phyloP scores from a whole-genome alignment of 1,139 yeast genomes.

The Yamadazyma buinensis region DNA sequence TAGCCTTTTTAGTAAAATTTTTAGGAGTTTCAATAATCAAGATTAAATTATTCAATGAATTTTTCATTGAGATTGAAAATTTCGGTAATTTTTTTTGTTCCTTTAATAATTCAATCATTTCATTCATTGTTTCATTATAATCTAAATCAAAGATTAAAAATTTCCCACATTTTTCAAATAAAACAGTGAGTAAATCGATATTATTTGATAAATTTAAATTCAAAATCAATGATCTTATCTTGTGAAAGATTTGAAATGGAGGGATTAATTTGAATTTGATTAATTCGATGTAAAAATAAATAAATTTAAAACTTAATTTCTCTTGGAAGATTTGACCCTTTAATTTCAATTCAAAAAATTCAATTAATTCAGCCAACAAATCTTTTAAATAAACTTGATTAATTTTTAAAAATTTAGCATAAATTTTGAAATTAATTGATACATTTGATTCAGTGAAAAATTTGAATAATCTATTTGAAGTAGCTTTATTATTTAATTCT shows the following conservation, averaged over 20 bases:
- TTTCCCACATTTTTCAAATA: slow-evolving; percentile 75
- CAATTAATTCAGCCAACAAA: slow-evolving; percentile 53
- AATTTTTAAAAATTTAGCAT: slow-evolving; percentile 67
- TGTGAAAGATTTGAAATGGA: slow-evolving; percentile 65
- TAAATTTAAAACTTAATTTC: slow-evolving; percentile 50
- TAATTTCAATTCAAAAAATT: slow-evolving; percentile 56
- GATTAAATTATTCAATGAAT: slow-evolving; percentile 59
- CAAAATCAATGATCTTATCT: slow-evolving; percentile 53
- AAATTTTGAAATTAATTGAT: slow-evolving; percentile 42
- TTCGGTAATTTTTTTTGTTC: slow-evolving; percentile 47
- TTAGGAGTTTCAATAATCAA: slow-evolving; percentile 59
- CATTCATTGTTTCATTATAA: slow-evolving; percentile 55
- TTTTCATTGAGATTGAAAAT: slow-evolving; percentile 52
- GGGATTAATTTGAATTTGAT: slow-evolving; percentile 79
- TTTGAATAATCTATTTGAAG: slow-evolving; percentile 56
- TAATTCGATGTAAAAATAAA: slow-evolving; percentile 68
- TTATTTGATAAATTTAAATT: slow-evolving; percentile 49
- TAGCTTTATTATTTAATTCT: slow-evolving; percentile 67
- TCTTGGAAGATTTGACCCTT: slow-evolving; percentile 56
- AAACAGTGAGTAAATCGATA: slow-evolving; percentile 59
- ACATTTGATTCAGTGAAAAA: slow-evolving; percentile 52
- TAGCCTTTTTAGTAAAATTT: slow-evolving; percentile 20
- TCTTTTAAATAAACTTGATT: slow-evolving; percentile 48
- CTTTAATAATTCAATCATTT: slow-evolving; percentile 57
- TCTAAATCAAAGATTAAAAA: slow-evolving; percentile 61